phyloP scores from a whole-genome alignment of 768 basidiomycete genomes.

The Tubosaeta brunneosetosa region DNA sequence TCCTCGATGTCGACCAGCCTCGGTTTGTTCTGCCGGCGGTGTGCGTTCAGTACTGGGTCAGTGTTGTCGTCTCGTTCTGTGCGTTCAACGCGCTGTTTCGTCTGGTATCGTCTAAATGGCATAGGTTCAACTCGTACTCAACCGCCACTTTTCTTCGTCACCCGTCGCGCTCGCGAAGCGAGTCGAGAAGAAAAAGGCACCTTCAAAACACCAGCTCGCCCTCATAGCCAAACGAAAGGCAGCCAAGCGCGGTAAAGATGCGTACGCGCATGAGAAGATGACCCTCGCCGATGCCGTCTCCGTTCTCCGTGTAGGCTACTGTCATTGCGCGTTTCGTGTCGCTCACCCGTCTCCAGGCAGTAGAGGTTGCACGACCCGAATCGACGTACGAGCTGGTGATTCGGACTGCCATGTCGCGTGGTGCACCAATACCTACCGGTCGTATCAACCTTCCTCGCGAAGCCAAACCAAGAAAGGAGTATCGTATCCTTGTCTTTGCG shows the following conservation, averaged over 20 bases:
- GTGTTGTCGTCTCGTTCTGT: constrained; percentile 34
- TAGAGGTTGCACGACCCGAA: constrained; percentile 73
- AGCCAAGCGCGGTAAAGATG: constrained; percentile 46
- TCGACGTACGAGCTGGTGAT: constrained; percentile 78
- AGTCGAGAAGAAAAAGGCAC: constrained; percentile 52
- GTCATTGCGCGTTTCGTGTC: not conserved
- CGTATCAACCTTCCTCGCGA: constrained; percentile 82
- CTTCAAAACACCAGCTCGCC: constrained; percentile 67
- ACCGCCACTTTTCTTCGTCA: constrained; percentile 49
- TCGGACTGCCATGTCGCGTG: constrained; percentile 73
- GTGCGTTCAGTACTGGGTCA: constrained; percentile 1
- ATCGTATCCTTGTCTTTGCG: constrained; percentile 89
- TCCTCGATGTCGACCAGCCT: constrained; percentile 20
- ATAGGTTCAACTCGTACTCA: not conserved
- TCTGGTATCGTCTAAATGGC: not conserved
- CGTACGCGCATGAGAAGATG: constrained; percentile 64
- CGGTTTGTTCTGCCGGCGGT: constrained; percentile 33
- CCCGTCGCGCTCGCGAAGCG: constrained; percentile 41
- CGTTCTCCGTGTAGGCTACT: constrained; percentile 59
- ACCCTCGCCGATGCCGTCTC: constrained; percentile 60
- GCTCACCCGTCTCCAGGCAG: constrained; percentile 48
- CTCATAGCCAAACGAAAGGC: constrained; percentile 60
- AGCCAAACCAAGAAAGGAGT: constrained; percentile 63
- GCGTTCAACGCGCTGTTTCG: not conserved
- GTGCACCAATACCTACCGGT: constrained; percentile 82